Percentiles rank a stretch among this genome's conserved stretches.
phyloP scores from a whole-genome alignment of 2,329 filamentous ascomycete genomes.

The Colletotrichum sp. region DNA sequence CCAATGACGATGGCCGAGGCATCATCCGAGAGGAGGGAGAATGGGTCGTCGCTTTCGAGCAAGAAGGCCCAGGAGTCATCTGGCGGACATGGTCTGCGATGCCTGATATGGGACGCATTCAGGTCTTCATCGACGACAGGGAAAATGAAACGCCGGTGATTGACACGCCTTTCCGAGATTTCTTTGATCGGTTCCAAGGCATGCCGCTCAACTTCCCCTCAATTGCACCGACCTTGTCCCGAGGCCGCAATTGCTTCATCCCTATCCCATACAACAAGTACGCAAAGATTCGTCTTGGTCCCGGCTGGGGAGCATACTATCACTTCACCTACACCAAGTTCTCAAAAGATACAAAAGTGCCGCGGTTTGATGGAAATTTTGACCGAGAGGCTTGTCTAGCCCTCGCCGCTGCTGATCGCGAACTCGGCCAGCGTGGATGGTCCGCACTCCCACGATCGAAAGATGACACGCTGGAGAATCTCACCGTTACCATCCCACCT shows the following conservation, averaged over 20 bases:
- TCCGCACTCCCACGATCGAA: conserved; percentile 6
- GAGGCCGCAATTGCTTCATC: conserved; percentile 15
- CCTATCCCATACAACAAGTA: conserved; percentile 15
- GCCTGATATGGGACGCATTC: conserved; percentile 5
- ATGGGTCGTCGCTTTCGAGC: conserved; percentile 14
- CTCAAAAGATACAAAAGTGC: background rate
- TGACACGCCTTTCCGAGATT: conserved; percentile 10
- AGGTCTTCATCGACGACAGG: conserved; percentile 10
- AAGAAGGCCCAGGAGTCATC: conserved; percentile 12
- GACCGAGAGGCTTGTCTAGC: conserved; percentile 12
- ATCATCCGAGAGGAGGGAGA: conserved; percentile 12
- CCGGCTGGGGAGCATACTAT: conserved; percentile 11
- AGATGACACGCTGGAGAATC: conserved; percentile 5
- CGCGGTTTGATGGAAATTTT: conserved; percentile 3
- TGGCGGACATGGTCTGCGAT: conserved; percentile 16
- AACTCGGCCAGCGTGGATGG: conserved; percentile 9
- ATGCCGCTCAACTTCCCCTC: conserved; percentile 16
- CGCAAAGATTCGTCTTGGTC: conserved; percentile 9
- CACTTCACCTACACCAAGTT: conserved; percentile 15
- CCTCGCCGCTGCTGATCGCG: conserved; percentile 5
- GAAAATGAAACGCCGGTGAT: background rate
- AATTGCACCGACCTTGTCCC: conserved; percentile 1
- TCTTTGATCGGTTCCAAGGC: conserved; percentile 13
- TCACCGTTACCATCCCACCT: background rate
- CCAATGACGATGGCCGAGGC: conserved; percentile 11